Evolutionary conservation across 2,329 filamentous ascomycete genomes (phyloP).

Genomic region (Cladophialophora bantiana): DNA sequence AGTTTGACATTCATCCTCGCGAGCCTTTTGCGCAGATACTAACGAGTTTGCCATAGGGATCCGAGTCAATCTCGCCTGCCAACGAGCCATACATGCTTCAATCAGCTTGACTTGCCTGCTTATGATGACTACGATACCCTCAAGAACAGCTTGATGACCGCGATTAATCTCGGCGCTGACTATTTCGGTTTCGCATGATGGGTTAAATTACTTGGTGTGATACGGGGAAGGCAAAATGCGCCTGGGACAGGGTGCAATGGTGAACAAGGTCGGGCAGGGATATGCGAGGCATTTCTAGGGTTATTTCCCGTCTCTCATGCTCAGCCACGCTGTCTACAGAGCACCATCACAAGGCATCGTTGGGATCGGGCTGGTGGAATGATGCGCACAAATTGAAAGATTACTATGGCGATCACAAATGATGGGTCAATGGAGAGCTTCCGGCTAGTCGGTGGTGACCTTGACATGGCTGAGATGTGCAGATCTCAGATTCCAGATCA

Average conservation of each 20-base stretch:
- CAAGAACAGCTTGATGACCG: slow-evolving; percentile 86
- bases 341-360: slow-evolving; percentile 8
- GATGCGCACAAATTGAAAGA: slow-evolving; percentile 19
- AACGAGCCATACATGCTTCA: slow-evolving; percentile 98
- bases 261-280: slow-evolving; percentile 4
- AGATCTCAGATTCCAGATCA: slow-evolving; percentile 27
- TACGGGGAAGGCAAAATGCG: slow-evolving; percentile 4
- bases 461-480: slow-evolving; percentile 28
- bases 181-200: slow-evolving; percentile 65
- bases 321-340: not conserved
- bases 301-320: not conserved
- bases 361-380: not conserved
- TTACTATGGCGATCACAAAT: slow-evolving; percentile 11
- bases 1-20: slow-evolving; percentile 13
- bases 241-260: slow-evolving; percentile 5
- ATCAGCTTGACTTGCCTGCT: slow-evolving; percentile 97
- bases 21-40: slow-evolving; percentile 5
- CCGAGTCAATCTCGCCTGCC: slow-evolving; percentile 82
- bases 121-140: slow-evolving; percentile 95
- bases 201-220: slow-evolving; percentile 1
- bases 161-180: slow-evolving; percentile 96
- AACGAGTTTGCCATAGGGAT: slow-evolving; percentile 32
- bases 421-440: not conserved
- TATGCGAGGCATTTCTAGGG: slow-evolving; percentile 7
- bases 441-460: not conserved